These are phyloP conservation scores for Trichosporon sp. DNA, from an alignment of 1,284 basidiomycete species.

Conservation along the genomic window DNA sequence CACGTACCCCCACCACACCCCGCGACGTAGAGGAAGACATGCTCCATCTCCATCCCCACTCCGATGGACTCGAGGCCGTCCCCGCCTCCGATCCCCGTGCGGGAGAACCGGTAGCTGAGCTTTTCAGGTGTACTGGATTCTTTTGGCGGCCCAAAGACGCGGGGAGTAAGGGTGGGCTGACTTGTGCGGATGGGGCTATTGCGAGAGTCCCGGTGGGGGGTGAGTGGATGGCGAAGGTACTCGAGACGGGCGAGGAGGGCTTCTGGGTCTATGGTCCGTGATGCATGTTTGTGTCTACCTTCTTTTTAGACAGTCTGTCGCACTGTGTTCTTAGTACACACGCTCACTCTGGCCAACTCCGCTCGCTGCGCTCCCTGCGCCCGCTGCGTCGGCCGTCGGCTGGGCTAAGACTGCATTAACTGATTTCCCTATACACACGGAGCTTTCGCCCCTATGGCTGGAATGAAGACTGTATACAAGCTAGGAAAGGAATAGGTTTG, in stretches of 20 bases:
- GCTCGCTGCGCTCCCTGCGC: not conserved
- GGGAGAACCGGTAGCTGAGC: constrained; percentile 71
- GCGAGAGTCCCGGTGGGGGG: constrained; percentile 64
- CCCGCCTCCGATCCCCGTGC: constrained; percentile 47
- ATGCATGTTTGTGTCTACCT: too few relatives aligned
- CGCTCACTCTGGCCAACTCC: not conserved
- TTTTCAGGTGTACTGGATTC: constrained; percentile 76
- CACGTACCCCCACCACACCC: not conserved
- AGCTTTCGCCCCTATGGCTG: constrained; percentile 3
- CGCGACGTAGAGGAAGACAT: constrained; percentile 40
- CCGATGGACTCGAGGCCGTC: constrained; percentile 1
- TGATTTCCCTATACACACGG: constrained; percentile 20
- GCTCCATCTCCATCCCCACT: constrained; percentile 16
- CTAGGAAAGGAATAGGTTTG: not conserved
- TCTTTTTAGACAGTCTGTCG: too few relatives aligned
- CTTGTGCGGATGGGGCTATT: constrained; percentile 76
- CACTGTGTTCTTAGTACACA: too few relatives aligned
- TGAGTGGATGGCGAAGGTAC: constrained; percentile 39
- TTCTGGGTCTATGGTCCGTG: constrained; percentile 37
- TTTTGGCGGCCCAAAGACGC: constrained; percentile 73
- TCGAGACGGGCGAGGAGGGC: constrained; percentile 26
- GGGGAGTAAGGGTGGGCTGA: constrained; percentile 52
- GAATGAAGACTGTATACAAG: constrained; percentile 19
- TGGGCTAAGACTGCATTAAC: constrained; percentile 16
- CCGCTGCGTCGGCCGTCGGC: not conserved